Conservation (phyloP, 352 stramenopile species). For the Globisporangium lucens region DNA sequence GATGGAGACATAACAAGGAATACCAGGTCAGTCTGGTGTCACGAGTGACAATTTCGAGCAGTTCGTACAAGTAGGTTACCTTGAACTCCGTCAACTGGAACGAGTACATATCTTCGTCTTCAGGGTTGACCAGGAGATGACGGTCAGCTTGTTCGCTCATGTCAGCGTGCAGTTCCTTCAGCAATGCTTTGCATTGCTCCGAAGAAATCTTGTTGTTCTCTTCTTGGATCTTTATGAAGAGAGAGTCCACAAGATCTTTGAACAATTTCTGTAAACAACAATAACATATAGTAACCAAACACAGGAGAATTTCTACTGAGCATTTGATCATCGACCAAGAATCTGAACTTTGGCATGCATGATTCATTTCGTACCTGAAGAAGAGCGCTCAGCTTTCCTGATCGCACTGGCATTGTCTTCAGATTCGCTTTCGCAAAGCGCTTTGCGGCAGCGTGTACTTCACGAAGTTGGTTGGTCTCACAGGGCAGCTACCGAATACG, state of each 20-base stretch:
- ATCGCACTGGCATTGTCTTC: slow-evolving; percentile 62
- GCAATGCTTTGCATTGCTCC: slow-evolving; percentile 51
- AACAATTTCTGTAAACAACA: slow-evolving; percentile 65
- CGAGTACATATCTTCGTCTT: slow-evolving; percentile 58
- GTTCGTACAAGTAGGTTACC: slow-evolving; percentile 23
- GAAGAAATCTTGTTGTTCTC: slow-evolving; percentile 70
- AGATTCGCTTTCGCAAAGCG: slow-evolving; percentile 48
- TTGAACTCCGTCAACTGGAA: slow-evolving; percentile 71
- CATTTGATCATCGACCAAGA: not conserved
- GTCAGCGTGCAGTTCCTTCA: slow-evolving; percentile 47
- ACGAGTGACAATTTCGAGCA: slow-evolving; percentile 4
- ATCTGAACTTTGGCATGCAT: not conserved
- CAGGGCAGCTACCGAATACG: slow-evolving; percentile 47
- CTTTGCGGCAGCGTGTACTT: slow-evolving; percentile 48
- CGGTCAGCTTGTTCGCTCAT: slow-evolving; percentile 60
- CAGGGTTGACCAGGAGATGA: slow-evolving; percentile 39
- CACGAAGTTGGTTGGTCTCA: slow-evolving; percentile 44
- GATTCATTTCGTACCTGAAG: slow-evolving; percentile 35
- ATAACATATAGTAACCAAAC: not conserved
- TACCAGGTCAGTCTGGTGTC: not conserved
- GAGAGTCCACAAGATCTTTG: slow-evolving; percentile 63
- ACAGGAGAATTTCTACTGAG: not conserved
- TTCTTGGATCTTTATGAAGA: slow-evolving; percentile 65
- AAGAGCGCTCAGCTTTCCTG: slow-evolving; percentile 58
- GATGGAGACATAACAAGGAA: not conserved